Evolutionary conservation across 148 eudicot species (phyloP), one percentile per base, ranked within the genome.

Genomic region (Drosera capensis): DNA sequence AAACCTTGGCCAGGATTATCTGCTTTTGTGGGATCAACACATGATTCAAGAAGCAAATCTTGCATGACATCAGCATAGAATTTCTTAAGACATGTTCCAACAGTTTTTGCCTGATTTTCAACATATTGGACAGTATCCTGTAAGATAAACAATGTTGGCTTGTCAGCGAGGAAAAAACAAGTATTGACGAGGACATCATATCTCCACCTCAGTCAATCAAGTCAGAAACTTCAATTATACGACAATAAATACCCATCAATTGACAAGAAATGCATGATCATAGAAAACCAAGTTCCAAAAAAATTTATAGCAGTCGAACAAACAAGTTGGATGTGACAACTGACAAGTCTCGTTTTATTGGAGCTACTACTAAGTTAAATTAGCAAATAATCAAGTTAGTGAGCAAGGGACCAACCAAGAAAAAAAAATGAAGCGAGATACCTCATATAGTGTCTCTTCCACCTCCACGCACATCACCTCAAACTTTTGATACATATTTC

Each of bases 391-490:
- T 36, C 22, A 23, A 13, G 19, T 41, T 12, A 41, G 3, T 19
- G 1, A 41, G 18, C 45, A 41, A 41, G 18, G 8, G 18, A 41
- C 2, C 45, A 2, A 15, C 2, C 45, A 49, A 25, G 17, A 13
- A 20, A 16, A 2, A 12, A 54, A 35, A 21, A 20, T 20, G 14
- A 31, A 25, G 12, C 17, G 12, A 16, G 8, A 55, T 77, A 85
- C 95, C 90, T 85, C 58, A 41, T 52, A 73, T 54, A 86, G 68
- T 37, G 44, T 61, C 57, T 86, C 96, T 55, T 86, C 96, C 25
- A 68, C 79, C 62, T 86, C 96, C 68, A 74, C 60, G 54, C 84
- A 79, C 82, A 79, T 64, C 25, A 82, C 66, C 59, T 84, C 95
- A 49, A 84, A 77, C 51, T 59, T 67, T 25, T 77, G 65, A 45